Evolutionary conservation across 768 basidiomycete genomes (phyloP).

Genomic region (Cantharellus cinnabarinus): DNA sequence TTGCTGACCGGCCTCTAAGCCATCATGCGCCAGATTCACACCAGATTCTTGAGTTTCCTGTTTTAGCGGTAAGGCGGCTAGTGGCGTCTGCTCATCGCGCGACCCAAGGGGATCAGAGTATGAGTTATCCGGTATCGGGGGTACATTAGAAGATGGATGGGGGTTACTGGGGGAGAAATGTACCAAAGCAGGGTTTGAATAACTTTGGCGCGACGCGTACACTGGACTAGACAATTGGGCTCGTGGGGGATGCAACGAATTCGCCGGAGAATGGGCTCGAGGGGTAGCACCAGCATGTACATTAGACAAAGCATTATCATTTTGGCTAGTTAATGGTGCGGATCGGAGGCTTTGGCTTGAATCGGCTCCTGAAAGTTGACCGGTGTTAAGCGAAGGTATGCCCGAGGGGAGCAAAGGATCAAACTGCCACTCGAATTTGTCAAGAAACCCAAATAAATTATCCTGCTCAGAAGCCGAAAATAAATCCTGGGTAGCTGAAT

Average conservation of each 20-base stretch:
- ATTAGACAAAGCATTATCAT: not conserved
- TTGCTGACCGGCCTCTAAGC: not conserved
- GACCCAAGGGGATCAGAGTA: not conserved
- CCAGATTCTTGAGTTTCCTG: not conserved
- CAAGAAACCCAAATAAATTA: slow-evolving; percentile 62
- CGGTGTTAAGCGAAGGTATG: slow-evolving; percentile 8
- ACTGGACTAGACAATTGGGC: not conserved
- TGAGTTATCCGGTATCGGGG: not conserved
- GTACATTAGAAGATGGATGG: not conserved
- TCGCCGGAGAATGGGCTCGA: not conserved
- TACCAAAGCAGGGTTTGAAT: not conserved
- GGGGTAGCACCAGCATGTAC: not conserved
- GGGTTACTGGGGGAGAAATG: too few species aligned
- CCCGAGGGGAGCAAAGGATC: slow-evolving; percentile 20
- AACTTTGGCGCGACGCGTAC: slow-evolving; percentile 7
- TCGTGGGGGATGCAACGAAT: not conserved
- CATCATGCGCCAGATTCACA: not conserved
- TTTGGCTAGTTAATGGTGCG: not conserved
- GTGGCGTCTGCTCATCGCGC: too few species aligned
- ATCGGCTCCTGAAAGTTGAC: not conserved
- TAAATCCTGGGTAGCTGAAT: slow-evolving; percentile 21
- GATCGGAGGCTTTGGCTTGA: not conserved
- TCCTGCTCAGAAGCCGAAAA: slow-evolving; percentile 62
- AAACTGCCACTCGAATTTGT: slow-evolving; percentile 52
- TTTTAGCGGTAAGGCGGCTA: not conserved